Conservation (phyloP, 1,139 yeast genomes). For the Nadsonia commutata region DNA sequence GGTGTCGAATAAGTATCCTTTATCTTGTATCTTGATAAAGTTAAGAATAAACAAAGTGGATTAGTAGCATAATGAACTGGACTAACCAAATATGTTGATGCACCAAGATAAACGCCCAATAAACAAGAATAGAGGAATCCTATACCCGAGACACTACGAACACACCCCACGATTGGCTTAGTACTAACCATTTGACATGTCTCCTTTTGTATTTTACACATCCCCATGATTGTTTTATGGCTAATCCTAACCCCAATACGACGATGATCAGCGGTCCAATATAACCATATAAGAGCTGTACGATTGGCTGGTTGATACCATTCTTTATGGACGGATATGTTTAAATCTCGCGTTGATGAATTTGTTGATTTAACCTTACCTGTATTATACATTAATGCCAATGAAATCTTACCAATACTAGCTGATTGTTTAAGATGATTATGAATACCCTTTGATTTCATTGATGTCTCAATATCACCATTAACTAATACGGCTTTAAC, state of each 20-base stretch:
- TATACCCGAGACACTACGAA: slow-evolving; percentile 68
- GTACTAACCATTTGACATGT: slow-evolving; percentile 71
- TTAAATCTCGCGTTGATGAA: slow-evolving; percentile 30
- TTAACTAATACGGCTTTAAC: slow-evolving; percentile 65
- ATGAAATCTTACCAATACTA: slow-evolving; percentile 26
- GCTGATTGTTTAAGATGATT: slow-evolving; percentile 46
- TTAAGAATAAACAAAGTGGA: slow-evolving; percentile 58
- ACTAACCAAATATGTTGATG: slow-evolving; percentile 67
- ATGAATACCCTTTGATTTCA: slow-evolving; percentile 56
- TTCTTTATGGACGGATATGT: slow-evolving; percentile 30
- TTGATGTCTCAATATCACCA: slow-evolving; percentile 49
- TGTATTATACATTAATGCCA: slow-evolving; percentile 54
- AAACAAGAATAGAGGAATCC: slow-evolving; percentile 78
- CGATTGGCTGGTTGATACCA: slow-evolving; percentile 16
- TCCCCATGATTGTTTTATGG: slow-evolving; percentile 53
- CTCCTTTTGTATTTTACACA: slow-evolving; percentile 82
- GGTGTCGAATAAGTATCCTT: slow-evolving; percentile 79
- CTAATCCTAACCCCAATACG: slow-evolving; percentile 50
- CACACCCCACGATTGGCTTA: slow-evolving; percentile 72
- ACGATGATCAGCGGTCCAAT: slow-evolving; percentile 61
- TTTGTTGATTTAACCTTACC: slow-evolving; percentile 47
- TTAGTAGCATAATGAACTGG: slow-evolving; percentile 67
- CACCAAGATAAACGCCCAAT: slow-evolving; percentile 75
- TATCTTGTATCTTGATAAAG: slow-evolving; percentile 63
- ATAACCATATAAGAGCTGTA: slow-evolving; percentile 47